Conservation (phyloP, 805 yeast genomes). For the Saccharomyces eubayanus region DNA sequence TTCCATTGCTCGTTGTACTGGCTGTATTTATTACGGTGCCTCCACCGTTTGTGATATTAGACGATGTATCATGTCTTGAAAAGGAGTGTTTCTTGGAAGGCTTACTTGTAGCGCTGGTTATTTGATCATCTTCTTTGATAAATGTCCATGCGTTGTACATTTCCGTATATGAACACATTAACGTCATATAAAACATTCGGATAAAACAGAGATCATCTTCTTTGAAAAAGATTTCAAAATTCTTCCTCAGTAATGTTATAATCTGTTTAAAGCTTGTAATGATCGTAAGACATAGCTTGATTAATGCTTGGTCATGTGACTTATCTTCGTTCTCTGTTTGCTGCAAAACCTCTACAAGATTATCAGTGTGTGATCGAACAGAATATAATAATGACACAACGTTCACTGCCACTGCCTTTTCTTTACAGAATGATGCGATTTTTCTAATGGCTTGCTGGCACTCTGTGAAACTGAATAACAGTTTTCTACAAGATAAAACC, state of each 20-base stretch:
- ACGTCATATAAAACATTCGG: slow-evolving; percentile 51
- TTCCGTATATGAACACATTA: slow-evolving; percentile 59
- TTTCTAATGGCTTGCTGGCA: slow-evolving; percentile 52
- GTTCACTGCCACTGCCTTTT: slow-evolving; percentile 45
- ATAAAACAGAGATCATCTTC: slow-evolving; percentile 57
- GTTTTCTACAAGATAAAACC: slow-evolving; percentile 42
- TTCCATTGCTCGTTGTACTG: not conserved
- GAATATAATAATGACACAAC: slow-evolving; percentile 44
- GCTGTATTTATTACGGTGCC: not conserved
- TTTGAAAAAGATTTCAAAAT: slow-evolving; percentile 41
- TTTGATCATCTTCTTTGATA: slow-evolving; percentile 12
- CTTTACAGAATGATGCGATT: slow-evolving; percentile 50
- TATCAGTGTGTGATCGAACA: slow-evolving; percentile 48
- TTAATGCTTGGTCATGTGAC: slow-evolving; percentile 31
- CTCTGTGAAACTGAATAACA: slow-evolving; percentile 56
- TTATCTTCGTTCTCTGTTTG: slow-evolving; percentile 37
- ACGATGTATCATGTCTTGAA: slow-evolving; percentile 1
- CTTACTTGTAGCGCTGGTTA: not conserved
- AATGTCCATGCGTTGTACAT: slow-evolving; percentile 54
- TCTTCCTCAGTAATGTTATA: slow-evolving; percentile 34
- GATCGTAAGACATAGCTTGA: slow-evolving; percentile 32
- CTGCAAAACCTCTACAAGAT: slow-evolving; percentile 49
- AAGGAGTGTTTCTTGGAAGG: not conserved
- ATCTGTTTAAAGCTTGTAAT: slow-evolving; percentile 44
- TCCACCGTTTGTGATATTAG: not conserved